Evolutionary conservation across 139 green algal genomes (phyloP).

Genomic region (Auxenochlorella protothecoides): DNA sequence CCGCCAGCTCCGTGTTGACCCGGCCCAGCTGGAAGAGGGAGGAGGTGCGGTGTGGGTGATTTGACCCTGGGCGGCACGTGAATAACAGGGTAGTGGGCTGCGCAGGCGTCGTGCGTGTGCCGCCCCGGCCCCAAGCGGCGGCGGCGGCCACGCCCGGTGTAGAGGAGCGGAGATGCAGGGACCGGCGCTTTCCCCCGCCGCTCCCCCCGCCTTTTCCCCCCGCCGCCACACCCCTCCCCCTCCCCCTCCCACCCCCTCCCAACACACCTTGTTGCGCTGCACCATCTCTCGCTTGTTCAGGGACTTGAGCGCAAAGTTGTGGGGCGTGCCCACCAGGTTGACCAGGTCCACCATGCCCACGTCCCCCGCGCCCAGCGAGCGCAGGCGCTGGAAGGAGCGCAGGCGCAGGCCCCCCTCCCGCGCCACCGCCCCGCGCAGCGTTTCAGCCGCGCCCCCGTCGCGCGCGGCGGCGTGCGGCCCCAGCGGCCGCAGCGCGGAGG

Average conservation of each 20-base stretch:
- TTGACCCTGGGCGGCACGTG: not conserved
- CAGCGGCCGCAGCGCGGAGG: slow-evolving; percentile 16
- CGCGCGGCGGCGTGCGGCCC: slow-evolving; percentile 38
- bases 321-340: slow-evolving; percentile 37
- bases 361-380: slow-evolving; percentile 82
- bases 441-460: slow-evolving; percentile 9
- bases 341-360: slow-evolving; percentile 91
- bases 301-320: slow-evolving; percentile 81
- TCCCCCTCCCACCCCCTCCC: not conserved
- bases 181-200: not conserved
- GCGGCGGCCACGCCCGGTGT: too few species aligned
- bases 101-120: not conserved
- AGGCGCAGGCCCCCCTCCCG: slow-evolving; percentile 62
- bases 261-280: slow-evolving; percentile 47
- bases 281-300: slow-evolving; percentile 97
- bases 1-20: slow-evolving; percentile 80
- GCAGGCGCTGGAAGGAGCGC: slow-evolving; percentile 73
- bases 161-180: too few species aligned
- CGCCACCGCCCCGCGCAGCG: slow-evolving; percentile 23
- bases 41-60: too few species aligned
- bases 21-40: slow-evolving; percentile 41
- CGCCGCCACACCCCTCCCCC: not conserved
- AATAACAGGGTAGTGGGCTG: not conserved
- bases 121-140: too few species aligned
- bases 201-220: not conserved